Conservation (phyloP, 2,329 filamentous ascomycete genomes). For the Pseudogymnoascus sp. region DNA sequence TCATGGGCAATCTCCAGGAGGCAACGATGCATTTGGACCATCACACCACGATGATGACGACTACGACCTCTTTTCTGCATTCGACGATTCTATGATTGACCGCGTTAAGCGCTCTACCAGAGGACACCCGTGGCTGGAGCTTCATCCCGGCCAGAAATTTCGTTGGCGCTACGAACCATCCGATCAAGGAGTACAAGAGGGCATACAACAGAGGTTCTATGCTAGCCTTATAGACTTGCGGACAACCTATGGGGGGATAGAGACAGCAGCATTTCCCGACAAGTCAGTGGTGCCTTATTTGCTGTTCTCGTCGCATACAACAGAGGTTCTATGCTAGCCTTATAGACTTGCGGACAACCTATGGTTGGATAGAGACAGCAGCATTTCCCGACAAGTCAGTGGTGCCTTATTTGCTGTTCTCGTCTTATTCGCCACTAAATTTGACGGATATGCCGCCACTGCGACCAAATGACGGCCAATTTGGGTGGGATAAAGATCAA, state of each 20-base stretch:
- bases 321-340: neutral
- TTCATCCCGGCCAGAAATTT: neutral
- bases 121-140: neutral
- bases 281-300: conserved; percentile 27
- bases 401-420: conserved; percentile 27
- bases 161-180: neutral
- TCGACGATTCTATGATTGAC: neutral
- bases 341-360: neutral
- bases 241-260: neutral
- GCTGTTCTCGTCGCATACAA: conserved; percentile 19
- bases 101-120: neutral
- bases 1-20: neutral
- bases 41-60: conserved; percentile 1
- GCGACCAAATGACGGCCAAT: neutral
- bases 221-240: neutral
- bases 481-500: neutral
- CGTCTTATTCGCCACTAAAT: conserved; percentile 25
- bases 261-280: conserved; percentile 10
- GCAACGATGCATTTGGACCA: neutral
- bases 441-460: conserved; percentile 12
- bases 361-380: neutral
- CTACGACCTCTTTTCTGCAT: conserved; percentile 5
- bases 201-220: neutral
- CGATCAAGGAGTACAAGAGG: neutral
- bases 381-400: conserved; percentile 20